These are phyloP conservation scores for Syncephalastrum monosporum DNA, from an alignment of 371 early-diverging fungal species.

Conservation along the genomic window DNA sequence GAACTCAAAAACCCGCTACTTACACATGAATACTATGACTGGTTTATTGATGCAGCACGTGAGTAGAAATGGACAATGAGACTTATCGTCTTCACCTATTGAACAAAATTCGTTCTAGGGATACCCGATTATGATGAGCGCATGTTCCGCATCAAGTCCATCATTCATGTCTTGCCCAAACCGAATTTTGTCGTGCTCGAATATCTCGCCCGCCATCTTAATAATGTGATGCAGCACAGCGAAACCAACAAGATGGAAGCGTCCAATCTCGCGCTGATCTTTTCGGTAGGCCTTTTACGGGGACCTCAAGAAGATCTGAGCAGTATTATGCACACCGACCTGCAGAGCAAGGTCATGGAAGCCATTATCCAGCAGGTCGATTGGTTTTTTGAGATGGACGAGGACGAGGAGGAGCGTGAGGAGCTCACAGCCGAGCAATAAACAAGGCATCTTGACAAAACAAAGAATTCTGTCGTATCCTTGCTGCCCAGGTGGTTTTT, in stretches of 20 bases:
- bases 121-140: constrained; percentile 74
- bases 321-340: constrained; percentile 55
- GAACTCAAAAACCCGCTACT: constrained; percentile 79
- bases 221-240: constrained; percentile 58
- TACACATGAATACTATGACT: constrained; percentile 75
- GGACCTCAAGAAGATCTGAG: constrained; percentile 48
- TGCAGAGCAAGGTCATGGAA: constrained; percentile 56
- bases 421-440: too few species aligned
- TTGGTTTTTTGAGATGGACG: constrained; percentile 58
- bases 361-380: constrained; percentile 60
- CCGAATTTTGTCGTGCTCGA: constrained; percentile 69
- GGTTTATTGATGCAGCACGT: constrained; percentile 78
- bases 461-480: too few species aligned
- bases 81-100: constrained; percentile 7
- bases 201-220: constrained; percentile 71
- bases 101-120: constrained; percentile 30
- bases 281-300: constrained; percentile 65
- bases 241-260: constrained; percentile 88
- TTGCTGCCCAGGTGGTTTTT: too few species aligned
- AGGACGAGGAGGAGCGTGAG: constrained; percentile 4
- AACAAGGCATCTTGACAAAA: too few species aligned
- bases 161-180: constrained; percentile 71
- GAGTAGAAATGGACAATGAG: constrained; percentile 15
- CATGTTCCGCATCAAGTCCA: constrained; percentile 65
- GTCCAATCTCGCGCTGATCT: constrained; percentile 80